Evolutionary conservation across 176 grass and related monocot species (phyloP), one percentile per base, ranked within the genome.

Genomic region (Lolium perenne): DNA sequence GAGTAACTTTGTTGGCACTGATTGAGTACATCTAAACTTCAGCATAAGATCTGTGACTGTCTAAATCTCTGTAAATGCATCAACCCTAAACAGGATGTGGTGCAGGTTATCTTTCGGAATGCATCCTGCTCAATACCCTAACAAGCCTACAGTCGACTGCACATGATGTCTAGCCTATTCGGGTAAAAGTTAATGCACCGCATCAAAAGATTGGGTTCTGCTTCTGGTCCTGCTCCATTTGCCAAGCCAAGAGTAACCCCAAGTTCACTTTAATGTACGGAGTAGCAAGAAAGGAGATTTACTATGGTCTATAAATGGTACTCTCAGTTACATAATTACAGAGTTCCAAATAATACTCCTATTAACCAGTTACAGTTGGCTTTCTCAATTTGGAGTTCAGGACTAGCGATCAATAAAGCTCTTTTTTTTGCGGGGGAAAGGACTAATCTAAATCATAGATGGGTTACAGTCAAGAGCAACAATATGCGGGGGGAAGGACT

Each of bases 111-210:
- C 71, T 69, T 76, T 62, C 43, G 40, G 72, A 67, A 77, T 82
- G 51, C 41, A 77, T 60, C 61, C 61, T 77, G 26, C 83, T 61
- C 76, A 53, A 84, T 22, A 4, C 50, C 15, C 64, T 47, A 32
- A 1, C 0, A 3, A 75, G 40, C 50, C 74, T 84, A 62, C n/a
- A 21, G 68, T 54, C 4, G 8, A 62, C 26, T 81, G 77, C 77
- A 81, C 15, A 77, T 15, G 32, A 61, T 85, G 71, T 45, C 51
- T 71, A 76, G 62, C 86, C 82, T 82, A 65, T 82, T 85, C 43
- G 7, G 13, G 82, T 81, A 71, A 91, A 87, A 63, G 8, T 48
- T 71, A 53, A 84, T 71, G 85, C 76, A 84, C 76, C 14, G 6
- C 32, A 23, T 55, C 16, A 80, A 54, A 12, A 12, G 9, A 53